phyloP scores from a whole-genome alignment of 805 yeast genomes.

The Saturnispora zaruensis region DNA sequence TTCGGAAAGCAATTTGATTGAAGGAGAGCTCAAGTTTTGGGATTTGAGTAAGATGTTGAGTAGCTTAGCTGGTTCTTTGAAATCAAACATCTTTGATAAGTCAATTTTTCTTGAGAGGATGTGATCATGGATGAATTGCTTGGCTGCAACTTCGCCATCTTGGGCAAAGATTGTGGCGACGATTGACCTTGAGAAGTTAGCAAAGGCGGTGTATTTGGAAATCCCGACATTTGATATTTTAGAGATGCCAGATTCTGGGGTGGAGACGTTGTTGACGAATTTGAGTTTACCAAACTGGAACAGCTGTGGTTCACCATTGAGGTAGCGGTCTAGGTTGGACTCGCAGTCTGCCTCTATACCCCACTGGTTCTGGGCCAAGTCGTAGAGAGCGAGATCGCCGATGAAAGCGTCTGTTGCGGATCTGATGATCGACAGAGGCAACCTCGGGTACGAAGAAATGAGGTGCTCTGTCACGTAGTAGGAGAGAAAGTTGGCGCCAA shows the following conservation, averaged over 20 bases:
- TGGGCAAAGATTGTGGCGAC: conserved; percentile 78
- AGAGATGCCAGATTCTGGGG: conserved; percentile 41
- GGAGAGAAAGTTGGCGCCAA: conserved; percentile 71
- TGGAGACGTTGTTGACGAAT: conserved; percentile 32
- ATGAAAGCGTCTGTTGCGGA: conserved; percentile 70
- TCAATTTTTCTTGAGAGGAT: conserved; percentile 78
- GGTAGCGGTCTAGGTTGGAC: conserved; percentile 53
- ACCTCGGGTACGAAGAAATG: conserved; percentile 73
- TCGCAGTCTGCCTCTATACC: conserved; percentile 76
- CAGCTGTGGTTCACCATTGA: conserved; percentile 60
- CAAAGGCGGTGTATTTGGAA: conserved; percentile 35
- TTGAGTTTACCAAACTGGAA: conserved; percentile 65
- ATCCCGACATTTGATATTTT: conserved; percentile 27
- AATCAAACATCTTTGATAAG: conserved; percentile 63
- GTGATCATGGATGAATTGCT: conserved; percentile 62
- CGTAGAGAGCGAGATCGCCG: conserved; percentile 55
- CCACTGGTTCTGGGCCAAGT: conserved; percentile 64
- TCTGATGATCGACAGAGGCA: conserved; percentile 72
- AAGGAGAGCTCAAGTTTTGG: conserved; percentile 64
- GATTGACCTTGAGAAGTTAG: conserved; percentile 72
- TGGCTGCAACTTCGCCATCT: conserved; percentile 55
- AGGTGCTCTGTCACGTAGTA: conserved; percentile 71
- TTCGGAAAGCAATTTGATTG: conserved; percentile 79
- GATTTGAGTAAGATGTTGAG: conserved; percentile 68
- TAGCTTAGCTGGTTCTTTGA: conserved; percentile 81